A percentile compares a stretch with the other conserved stretches of the same genome.
Conservation (phyloP, 768 basidiomycete genomes). For the Panus rudis region DNA sequence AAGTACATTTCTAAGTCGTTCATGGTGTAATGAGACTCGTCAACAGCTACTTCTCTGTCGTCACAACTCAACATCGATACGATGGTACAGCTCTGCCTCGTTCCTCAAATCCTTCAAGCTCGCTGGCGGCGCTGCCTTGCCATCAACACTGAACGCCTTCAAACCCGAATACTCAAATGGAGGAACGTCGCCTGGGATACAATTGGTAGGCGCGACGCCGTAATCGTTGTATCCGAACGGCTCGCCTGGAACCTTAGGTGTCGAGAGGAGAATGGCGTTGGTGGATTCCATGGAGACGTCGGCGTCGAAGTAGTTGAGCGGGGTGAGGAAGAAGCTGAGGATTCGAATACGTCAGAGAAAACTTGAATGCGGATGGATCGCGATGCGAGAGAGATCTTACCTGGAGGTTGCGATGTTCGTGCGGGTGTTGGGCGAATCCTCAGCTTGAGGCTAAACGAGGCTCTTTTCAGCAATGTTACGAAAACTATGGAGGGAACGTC, state of each 20-base stretch:
- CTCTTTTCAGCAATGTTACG: not conserved
- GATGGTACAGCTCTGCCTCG: constrained; percentile 27
- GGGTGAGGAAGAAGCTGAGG: constrained; percentile 47
- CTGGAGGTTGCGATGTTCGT: constrained; percentile 50
- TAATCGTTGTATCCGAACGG: constrained; percentile 43
- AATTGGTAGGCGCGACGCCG: constrained; percentile 39
- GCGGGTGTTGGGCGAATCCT: constrained; percentile 57
- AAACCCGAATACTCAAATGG: constrained; percentile 34
- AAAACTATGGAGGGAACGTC: not conserved
- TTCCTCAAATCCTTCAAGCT: constrained; percentile 34
- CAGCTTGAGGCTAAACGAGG: constrained; percentile 43
- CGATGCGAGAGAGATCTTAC: constrained; percentile 25
- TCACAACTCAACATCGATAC: constrained; percentile 22
- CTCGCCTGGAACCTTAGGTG: constrained; percentile 30
- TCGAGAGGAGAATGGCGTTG: constrained; percentile 43
- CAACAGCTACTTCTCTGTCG: too few relatives aligned
- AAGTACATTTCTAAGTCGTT: too few relatives aligned
- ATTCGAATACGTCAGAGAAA: not conserved
- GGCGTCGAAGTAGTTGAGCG: constrained; percentile 59
- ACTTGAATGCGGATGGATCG: not conserved
- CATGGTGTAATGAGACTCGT: too few relatives aligned
- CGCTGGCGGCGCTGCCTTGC: constrained; percentile 20
- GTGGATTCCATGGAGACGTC: constrained; percentile 53
- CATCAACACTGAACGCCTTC: constrained; percentile 28
- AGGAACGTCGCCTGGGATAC: constrained; percentile 30